phyloP scores from a whole-genome alignment of 2,329 filamentous ascomycete genomes.

The Fusarium decemcellulare region DNA sequence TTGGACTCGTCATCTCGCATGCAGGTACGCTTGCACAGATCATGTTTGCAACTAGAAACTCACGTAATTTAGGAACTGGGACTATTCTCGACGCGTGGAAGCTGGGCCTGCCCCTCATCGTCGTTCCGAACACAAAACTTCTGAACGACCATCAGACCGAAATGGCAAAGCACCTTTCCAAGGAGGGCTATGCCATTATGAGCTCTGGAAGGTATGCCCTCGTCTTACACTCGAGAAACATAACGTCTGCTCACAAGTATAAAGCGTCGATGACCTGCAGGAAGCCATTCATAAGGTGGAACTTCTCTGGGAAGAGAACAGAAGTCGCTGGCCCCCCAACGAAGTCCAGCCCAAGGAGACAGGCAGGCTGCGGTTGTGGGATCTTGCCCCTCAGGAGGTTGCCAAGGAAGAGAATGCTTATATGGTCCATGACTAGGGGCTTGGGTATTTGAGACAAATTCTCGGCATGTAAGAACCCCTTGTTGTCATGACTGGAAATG shows the following conservation, averaged over 20 bases:
- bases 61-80: constrained; percentile 77
- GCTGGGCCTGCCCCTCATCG: constrained; percentile 81
- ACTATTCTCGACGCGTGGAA: constrained; percentile 88
- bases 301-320: constrained; percentile 54
- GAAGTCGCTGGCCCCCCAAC: constrained; percentile 53
- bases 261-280: constrained; percentile 51
- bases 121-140: constrained; percentile 87
- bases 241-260: background rate
- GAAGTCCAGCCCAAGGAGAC: constrained; percentile 33
- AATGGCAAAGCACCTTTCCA: constrained; percentile 82
- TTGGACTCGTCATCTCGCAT: constrained; percentile 89
- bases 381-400: constrained; percentile 51
- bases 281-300: constrained; percentile 55
- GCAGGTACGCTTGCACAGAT: constrained; percentile 73
- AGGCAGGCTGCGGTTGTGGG: constrained; percentile 52
- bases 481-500: background rate
- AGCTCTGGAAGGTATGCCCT: constrained; percentile 73
- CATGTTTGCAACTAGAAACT: constrained; percentile 9
- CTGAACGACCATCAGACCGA: constrained; percentile 94
- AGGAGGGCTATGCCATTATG: constrained; percentile 82
- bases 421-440: constrained; percentile 57
- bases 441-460: constrained; percentile 20
- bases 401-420: constrained; percentile 53
- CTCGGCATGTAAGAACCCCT: constrained; percentile 4
- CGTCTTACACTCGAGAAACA: background rate